These are phyloP conservation scores for Luffa acutangula DNA, from an alignment of 306 rosid species.

Conservation along the genomic window DNA sequence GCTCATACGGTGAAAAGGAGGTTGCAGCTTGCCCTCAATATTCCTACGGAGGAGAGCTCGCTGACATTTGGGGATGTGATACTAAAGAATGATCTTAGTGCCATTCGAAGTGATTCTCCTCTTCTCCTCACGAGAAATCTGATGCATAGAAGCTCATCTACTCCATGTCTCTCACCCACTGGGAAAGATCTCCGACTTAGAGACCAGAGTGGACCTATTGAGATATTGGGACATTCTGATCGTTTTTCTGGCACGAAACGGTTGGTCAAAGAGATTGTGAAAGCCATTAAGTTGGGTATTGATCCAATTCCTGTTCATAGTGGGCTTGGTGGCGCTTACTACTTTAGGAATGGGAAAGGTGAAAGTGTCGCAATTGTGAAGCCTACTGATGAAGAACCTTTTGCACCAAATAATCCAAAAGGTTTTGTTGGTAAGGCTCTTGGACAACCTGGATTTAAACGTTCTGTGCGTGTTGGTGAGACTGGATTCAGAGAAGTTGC, in stretches of 20 bases:
- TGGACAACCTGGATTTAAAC: conserved; percentile 92
- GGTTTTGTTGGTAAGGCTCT: conserved; percentile 94
- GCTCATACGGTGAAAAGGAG: conserved; percentile 95
- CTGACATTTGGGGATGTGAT: conserved; percentile 79
- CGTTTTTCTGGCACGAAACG: conserved; percentile 33
- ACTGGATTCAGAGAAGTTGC: conserved; percentile 96
- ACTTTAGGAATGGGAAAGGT: conserved; percentile 58
- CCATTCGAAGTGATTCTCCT: conserved; percentile 69
- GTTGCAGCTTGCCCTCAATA: conserved; percentile 82
- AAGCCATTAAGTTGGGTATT: conserved; percentile 72
- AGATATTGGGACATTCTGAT: conserved; percentile 66
- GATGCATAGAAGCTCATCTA: conserved; percentile 88
- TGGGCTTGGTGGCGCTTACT: conserved; percentile 98
- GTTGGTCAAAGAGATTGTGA: conserved; percentile 53
- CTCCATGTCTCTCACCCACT: conserved; percentile 89
- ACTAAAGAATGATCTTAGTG: conserved; percentile 75
- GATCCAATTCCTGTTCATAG: conserved; percentile 76
- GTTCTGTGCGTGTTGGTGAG: conserved; percentile 92
- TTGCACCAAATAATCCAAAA: conserved; percentile 95
- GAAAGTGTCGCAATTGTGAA: conserved; percentile 89
- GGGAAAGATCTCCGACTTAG: conserved; percentile 73
- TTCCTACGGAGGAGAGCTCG: conserved; percentile 78
- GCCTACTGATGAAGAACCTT: conserved; percentile 98
- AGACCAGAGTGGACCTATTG: conserved; percentile 85
- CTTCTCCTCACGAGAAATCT: conserved; percentile 72